A percentile compares a stretch with the other conserved stretches of the same genome.
phyloP scores from a whole-genome alignment of 495 filamentous ascomycete species.

The Penicillium alfredii region DNA sequence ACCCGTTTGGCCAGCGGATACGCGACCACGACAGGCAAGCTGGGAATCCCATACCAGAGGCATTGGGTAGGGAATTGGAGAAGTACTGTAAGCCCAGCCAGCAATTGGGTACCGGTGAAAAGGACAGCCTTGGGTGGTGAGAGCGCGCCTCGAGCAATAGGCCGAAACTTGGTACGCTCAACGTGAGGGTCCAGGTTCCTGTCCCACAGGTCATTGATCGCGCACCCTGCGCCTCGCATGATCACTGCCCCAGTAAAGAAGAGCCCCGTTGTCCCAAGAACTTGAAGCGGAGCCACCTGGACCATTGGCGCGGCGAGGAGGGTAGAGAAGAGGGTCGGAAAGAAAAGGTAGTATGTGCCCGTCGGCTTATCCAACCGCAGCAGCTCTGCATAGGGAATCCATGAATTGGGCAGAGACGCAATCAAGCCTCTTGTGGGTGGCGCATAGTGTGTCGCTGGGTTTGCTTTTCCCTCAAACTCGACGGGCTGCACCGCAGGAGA shows the following conservation, averaged over 20 bases:
- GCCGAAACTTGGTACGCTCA: constrained; percentile 76
- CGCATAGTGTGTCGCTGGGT: constrained; percentile 44
- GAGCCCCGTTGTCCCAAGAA: constrained; percentile 63
- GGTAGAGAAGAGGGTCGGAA: constrained; percentile 90
- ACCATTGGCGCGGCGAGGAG: constrained; percentile 45
- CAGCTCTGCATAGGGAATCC: constrained; percentile 91
- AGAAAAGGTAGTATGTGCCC: constrained; percentile 92
- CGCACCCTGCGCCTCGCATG: constrained; percentile 97
- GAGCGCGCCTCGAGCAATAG: constrained; percentile 81
- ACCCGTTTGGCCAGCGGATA: constrained; percentile 93
- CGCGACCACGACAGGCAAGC: constrained; percentile 67
- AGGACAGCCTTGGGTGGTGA: constrained; percentile 65
- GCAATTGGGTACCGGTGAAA: constrained; percentile 77
- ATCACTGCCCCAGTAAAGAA: constrained; percentile 86
- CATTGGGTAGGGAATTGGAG: constrained; percentile 81
- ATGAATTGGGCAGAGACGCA: constrained; percentile 64
- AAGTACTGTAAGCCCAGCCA: constrained; percentile 75
- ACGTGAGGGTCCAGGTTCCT: constrained; percentile 88
- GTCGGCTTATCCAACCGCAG: constrained; percentile 90
- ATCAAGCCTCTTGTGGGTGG: constrained; percentile 72
- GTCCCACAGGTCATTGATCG: constrained; percentile 98
- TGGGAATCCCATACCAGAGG: constrained; percentile 83
- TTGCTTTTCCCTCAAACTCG: constrained; percentile 1
- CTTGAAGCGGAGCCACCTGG: constrained; percentile 55
- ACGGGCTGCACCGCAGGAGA: constrained; percentile 6